Percentiles rank a stretch among this genome's conserved stretches.
Conservation (phyloP, 345 rosid species). For the Pseudoturritis turrita region DNA sequence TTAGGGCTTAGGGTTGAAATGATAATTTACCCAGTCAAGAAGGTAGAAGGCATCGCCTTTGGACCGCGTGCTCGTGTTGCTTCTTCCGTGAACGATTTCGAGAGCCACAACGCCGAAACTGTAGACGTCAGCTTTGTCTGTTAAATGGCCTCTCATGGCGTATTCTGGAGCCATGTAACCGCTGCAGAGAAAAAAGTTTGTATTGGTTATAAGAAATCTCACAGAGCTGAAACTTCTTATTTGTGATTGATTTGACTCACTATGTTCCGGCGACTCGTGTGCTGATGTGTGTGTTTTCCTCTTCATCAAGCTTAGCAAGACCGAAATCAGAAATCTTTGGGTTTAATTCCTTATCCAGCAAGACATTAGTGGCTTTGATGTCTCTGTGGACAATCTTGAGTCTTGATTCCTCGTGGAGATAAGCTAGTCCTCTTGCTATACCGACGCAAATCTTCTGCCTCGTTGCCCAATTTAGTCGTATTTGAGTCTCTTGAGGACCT, state of each 20-base stretch:
- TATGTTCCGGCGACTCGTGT: conserved; percentile 48
- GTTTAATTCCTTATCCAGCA: conserved; percentile 36
- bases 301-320: conserved; percentile 45
- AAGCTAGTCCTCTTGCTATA: conserved; percentile 45
- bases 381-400: conserved; percentile 48
- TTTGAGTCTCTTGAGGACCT: conserved; percentile 34
- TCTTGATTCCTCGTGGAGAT: conserved; percentile 50
- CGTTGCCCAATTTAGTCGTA: conserved; percentile 37
- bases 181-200: conserved; percentile 1
- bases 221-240: neutral
- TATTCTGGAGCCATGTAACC: conserved; percentile 55
- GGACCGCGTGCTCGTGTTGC: conserved; percentile 34
- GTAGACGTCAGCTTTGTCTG: conserved; percentile 45
- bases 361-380: conserved; percentile 49
- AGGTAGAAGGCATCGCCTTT: conserved; percentile 36
- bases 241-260: conserved; percentile 23
- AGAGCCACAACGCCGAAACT: conserved; percentile 45
- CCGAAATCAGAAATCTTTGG: conserved; percentile 50
- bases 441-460: conserved; percentile 46
- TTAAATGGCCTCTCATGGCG: conserved; percentile 45
- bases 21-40: conserved; percentile 40
- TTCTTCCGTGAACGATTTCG: conserved; percentile 42
- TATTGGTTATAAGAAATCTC: neutral
- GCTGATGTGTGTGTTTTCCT: conserved; percentile 48
- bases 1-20: neutral